These are phyloP conservation scores for Stropharia rugosoannulata DNA, from an alignment of 768 basidiomycete genomes.

Conservation along the genomic window DNA sequence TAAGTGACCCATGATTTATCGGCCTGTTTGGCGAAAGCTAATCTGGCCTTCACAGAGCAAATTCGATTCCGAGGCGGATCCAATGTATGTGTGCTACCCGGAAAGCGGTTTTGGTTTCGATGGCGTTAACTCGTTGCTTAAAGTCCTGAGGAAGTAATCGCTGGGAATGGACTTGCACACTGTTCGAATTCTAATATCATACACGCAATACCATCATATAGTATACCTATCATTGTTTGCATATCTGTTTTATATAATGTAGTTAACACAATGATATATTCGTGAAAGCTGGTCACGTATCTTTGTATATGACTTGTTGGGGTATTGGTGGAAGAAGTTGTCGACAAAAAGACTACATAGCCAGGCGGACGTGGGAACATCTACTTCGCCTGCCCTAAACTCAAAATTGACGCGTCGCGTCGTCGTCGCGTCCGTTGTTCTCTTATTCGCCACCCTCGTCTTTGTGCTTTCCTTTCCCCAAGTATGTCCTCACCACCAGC, in stretches of 20 bases:
- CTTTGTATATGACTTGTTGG: too few species aligned
- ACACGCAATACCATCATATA: too few species aligned
- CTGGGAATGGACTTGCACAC: neutral
- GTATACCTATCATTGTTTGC: too few species aligned
- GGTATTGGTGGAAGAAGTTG: too few species aligned
- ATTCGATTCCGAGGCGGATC: constrained; percentile 40
- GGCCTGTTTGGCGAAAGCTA: neutral
- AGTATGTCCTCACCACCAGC: constrained; percentile 65
- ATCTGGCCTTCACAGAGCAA: constrained; percentile 31
- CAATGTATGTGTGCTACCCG: constrained; percentile 53
- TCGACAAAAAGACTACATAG: too few species aligned
- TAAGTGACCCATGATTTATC: constrained; percentile 16
- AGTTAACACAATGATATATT: too few species aligned
- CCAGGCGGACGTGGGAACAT: neutral
- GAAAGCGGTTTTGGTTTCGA: constrained; percentile 47
- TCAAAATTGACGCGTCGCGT: constrained; percentile 51
- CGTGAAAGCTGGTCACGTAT: too few species aligned
- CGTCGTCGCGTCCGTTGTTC: constrained; percentile 35
- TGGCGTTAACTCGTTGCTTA: constrained; percentile 42
- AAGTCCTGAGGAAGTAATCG: constrained; percentile 33
- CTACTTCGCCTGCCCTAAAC: constrained; percentile 44
- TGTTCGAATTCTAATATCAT: too few species aligned
- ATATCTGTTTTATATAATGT: too few species aligned
- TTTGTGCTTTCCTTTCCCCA: constrained; percentile 13
- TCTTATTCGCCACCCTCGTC: neutral